Evolutionary conservation across 2,329 filamentous ascomycete species (phyloP).

Genomic region (Stachybotrys echinatus): DNA sequence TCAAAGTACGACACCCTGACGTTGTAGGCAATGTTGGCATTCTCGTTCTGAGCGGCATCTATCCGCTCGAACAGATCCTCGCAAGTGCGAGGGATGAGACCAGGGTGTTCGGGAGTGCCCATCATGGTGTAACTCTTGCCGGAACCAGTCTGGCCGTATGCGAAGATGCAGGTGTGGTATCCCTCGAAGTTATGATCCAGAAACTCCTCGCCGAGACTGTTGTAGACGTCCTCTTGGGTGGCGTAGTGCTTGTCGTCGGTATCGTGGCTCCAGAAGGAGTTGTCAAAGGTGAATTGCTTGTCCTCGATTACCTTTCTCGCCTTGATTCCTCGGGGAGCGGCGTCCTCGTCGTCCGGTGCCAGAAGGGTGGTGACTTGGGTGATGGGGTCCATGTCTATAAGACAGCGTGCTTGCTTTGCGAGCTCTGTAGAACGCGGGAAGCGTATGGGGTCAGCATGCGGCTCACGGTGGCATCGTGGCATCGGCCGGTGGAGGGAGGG

Average conservation of each 20-base stretch:
- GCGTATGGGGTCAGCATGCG: not conserved
- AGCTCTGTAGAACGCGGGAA: conserved; percentile 54
- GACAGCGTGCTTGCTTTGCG: conserved; percentile 73
- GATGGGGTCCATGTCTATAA: conserved; percentile 85
- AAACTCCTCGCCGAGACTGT: conserved; percentile 90
- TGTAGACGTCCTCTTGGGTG: conserved; percentile 88
- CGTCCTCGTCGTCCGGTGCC: conserved; percentile 54
- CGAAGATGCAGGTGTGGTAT: conserved; percentile 98
- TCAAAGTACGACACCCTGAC: conserved; percentile 98
- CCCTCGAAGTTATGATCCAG: conserved; percentile 99
- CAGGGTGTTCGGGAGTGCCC: conserved; percentile 79
- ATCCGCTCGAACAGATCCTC: conserved; percentile 95
- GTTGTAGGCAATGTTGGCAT: conserved; percentile 90
- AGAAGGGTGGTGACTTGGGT: conserved; percentile 80
- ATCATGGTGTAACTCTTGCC: conserved; percentile 99
- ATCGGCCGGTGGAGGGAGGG: not conserved
- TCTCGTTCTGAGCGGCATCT: conserved; percentile 68
- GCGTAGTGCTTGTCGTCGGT: conserved; percentile 78
- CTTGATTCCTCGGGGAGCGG: conserved; percentile 52
- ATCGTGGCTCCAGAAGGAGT: conserved; percentile 96
- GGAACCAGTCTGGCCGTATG: conserved; percentile 95
- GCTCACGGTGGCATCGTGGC: not conserved
- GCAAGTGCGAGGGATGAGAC: conserved; percentile 90
- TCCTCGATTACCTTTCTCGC: conserved; percentile 75
- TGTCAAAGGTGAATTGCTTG: conserved; percentile 93